phyloP scores from a whole-genome alignment of 176 grass and related monocot genomes.

The Lolium perenne region DNA sequence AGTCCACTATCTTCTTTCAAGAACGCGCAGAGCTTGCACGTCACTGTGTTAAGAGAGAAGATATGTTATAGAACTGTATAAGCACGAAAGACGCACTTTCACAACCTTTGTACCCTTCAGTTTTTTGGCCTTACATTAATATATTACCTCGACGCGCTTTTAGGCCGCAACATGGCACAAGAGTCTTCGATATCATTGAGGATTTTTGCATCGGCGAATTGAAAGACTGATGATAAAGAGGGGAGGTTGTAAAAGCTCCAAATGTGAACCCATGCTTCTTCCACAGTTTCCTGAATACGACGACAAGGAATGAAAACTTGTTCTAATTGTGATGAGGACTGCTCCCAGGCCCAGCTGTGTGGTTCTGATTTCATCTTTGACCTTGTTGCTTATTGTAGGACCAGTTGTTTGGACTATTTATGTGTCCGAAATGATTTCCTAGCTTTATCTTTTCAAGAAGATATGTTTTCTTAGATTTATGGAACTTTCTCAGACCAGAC shows the following conservation, averaged over 20 bases:
- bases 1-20: not conserved
- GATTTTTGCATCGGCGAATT: constrained; percentile 86
- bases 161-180: constrained; percentile 77
- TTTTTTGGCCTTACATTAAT: constrained; percentile 33
- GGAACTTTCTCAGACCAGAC: constrained; percentile 20
- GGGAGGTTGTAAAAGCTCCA: constrained; percentile 1
- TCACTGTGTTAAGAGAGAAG: not conserved
- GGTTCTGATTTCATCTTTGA: constrained; percentile 50
- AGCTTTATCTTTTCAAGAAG: constrained; percentile 19
- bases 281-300: constrained; percentile 27
- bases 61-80: not conserved
- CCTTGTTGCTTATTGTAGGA: constrained; percentile 29
- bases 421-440: constrained; percentile 4
- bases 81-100: not conserved
- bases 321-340: constrained; percentile 20
- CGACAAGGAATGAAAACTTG: not conserved
- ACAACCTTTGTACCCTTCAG: not conserved
- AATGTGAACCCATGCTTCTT: constrained; percentile 45
- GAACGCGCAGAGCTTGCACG: not conserved
- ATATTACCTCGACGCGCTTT: constrained; percentile 41
- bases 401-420: constrained; percentile 26
- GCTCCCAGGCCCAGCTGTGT: constrained; percentile 14
- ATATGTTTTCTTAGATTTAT: constrained; percentile 13
- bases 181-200: constrained; percentile 94
- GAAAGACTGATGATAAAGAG: constrained; percentile 47